Evolutionary conservation across 106 monocot genomes (phyloP).

Genomic region (Dioscorea zingiberensis): DNA sequence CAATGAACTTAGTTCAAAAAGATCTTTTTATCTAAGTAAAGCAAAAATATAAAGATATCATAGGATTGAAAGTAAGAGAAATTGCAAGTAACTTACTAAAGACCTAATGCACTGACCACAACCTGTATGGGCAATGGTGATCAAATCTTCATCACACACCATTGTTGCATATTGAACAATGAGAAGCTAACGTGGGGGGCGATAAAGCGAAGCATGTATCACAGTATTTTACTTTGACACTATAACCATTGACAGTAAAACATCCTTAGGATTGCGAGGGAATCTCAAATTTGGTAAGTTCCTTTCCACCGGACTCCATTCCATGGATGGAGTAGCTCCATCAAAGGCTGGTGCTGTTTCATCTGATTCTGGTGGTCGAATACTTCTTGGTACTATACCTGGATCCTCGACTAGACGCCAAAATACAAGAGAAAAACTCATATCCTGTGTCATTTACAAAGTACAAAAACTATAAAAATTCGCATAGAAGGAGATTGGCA

Average conservation of each 20-base stretch:
- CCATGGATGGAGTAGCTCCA: constrained; percentile 55
- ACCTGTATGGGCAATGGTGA: constrained; percentile 99
- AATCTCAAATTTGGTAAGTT: constrained; percentile 42
- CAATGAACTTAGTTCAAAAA: neutral
- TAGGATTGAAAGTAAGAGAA: too few relatives aligned
- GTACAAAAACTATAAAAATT: neutral
- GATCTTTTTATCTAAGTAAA: too few relatives aligned
- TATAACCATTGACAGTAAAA: constrained; percentile 60
- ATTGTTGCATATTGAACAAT: constrained; percentile 95
- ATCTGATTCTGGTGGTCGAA: constrained; percentile 44
- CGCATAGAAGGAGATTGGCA: neutral
- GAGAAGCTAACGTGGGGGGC: constrained; percentile 78
- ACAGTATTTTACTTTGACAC: constrained; percentile 82
- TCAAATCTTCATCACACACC: constrained; percentile 96
- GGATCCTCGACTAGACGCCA: constrained; percentile 94
- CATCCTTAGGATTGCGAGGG: constrained; percentile 71
- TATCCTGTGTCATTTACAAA: constrained; percentile 42
- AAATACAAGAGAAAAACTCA: constrained; percentile 65
- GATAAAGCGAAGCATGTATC: constrained; percentile 90
- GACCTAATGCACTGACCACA: constrained; percentile 92
- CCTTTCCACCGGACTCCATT: constrained; percentile 69
- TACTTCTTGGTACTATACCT: constrained; percentile 84
- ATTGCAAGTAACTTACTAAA: constrained; percentile 40
- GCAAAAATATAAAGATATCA: too few relatives aligned
- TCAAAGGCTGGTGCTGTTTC: constrained; percentile 37